Evolutionary conservation across 257 asterid genomes (phyloP).

Genomic region (Solanum commersonii): DNA sequence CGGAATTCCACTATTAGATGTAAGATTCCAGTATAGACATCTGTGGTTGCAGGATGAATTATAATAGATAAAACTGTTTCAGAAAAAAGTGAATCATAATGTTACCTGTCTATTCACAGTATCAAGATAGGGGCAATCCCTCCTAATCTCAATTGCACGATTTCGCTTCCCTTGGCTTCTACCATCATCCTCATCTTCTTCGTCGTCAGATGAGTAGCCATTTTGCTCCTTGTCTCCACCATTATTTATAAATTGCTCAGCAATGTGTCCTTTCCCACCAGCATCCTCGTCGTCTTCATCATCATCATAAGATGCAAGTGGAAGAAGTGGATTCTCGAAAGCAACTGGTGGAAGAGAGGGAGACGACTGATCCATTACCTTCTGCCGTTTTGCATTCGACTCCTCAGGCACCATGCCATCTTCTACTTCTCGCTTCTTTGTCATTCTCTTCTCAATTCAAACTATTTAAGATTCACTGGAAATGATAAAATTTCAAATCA

Average conservation of each 20-base stretch:
- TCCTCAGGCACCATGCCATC: constrained; percentile 26
- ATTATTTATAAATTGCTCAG: constrained; percentile 2
- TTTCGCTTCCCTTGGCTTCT: constrained; percentile 29
- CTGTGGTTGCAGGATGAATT: background rate
- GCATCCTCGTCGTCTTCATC: constrained; percentile 60
- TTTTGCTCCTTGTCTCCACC: constrained; percentile 11
- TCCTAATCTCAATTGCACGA: constrained; percentile 62
- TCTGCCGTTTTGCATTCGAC: constrained; percentile 44
- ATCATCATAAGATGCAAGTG: constrained; percentile 63
- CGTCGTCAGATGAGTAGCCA: constrained; percentile 9
- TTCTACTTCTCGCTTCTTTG: constrained; percentile 36
- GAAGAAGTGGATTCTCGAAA: constrained; percentile 63
- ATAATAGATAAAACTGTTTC: background rate
- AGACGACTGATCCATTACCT: constrained; percentile 25
- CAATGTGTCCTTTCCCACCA: constrained; percentile 9
- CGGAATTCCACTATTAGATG: background rate
- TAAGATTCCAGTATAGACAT: background rate
- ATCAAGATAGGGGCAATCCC: constrained; percentile 97
- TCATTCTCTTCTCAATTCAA: constrained; percentile 20
- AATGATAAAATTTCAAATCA: background rate
- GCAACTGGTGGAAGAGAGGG: constrained; percentile 14
- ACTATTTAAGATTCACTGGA: background rate
- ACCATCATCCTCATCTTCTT: constrained; percentile 34
- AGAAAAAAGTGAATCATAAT: background rate
- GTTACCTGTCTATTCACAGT: constrained; percentile 93